phyloP scores from a whole-genome alignment of 305 asterid species.

The Fraxinus sp. region DNA sequence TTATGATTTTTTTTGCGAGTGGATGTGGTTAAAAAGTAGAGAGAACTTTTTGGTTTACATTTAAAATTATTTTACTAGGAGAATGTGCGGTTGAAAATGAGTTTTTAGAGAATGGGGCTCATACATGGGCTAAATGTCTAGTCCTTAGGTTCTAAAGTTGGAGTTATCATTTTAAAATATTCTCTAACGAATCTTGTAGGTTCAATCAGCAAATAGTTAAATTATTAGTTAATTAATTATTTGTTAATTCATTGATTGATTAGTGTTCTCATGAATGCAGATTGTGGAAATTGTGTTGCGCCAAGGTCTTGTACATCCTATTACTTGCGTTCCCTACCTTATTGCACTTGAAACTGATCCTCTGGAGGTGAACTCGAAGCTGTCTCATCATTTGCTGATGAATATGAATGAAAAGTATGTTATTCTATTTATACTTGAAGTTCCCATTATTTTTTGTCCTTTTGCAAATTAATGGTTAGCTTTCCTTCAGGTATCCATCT shows the following conservation, averaged over 20 bases:
- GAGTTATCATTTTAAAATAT: slow-evolving; percentile 6
- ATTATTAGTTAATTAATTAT: neutral
- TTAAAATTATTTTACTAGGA: neutral
- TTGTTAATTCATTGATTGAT: slow-evolving; percentile 14
- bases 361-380: slow-evolving; percentile 67
- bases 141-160: slow-evolving; percentile 16
- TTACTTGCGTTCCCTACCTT: slow-evolving; percentile 93
- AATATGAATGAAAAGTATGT: slow-evolving; percentile 96
- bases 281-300: slow-evolving; percentile 94
- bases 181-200: slow-evolving; percentile 3
- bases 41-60: neutral
- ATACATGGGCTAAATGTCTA: slow-evolving; percentile 4
- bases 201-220: slow-evolving; percentile 18
- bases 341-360: slow-evolving; percentile 99
- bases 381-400: slow-evolving; percentile 93
- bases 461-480: slow-evolving; percentile 30
- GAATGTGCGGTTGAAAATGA: neutral
- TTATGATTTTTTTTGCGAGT: neutral
- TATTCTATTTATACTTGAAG: slow-evolving; percentile 17
- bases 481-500: slow-evolving; percentile 82
- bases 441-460: slow-evolving; percentile 9
- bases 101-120: neutral
- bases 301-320: slow-evolving; percentile 99
- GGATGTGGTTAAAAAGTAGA: neutral
- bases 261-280: slow-evolving; percentile 45